These are phyloP conservation scores for Clavispora asparagi DNA, from an alignment of 805 yeast genomes.

Conservation along the genomic window DNA sequence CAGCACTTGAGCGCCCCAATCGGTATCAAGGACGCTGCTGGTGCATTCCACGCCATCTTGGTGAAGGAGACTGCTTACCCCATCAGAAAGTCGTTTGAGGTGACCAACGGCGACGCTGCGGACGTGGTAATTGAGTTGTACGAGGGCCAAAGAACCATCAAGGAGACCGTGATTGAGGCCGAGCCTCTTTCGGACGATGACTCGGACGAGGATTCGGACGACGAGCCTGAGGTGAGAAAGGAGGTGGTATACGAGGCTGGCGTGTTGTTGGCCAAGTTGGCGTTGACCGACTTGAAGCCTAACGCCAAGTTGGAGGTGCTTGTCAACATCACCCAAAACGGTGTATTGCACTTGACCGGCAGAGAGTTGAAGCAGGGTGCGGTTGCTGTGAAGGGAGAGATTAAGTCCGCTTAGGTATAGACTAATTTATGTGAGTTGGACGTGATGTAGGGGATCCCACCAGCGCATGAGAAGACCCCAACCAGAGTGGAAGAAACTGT, in stretches of 20 bases:
- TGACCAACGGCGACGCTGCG: conserved; percentile 58
- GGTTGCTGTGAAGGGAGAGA: conserved; percentile 52
- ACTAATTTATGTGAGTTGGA: neutral
- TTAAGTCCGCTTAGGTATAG: conserved; percentile 13
- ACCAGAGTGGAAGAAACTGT: no score
- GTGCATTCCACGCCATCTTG: conserved; percentile 66
- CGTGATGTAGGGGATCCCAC: neutral
- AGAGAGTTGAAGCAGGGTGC: conserved; percentile 61
- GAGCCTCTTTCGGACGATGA: conserved; percentile 50
- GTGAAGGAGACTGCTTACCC: conserved; percentile 88
- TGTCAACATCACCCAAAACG: conserved; percentile 60
- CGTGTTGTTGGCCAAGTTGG: conserved; percentile 70
- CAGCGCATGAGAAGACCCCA: no score
- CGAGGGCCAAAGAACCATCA: conserved; percentile 81
- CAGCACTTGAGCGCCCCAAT: conserved; percentile 81
- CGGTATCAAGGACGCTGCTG: conserved; percentile 74
- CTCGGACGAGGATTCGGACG: conserved; percentile 54
- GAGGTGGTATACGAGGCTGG: conserved; percentile 73
- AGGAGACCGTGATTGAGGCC: conserved; percentile 76
- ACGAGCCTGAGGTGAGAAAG: conserved; percentile 84
- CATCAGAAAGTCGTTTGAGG: conserved; percentile 66
- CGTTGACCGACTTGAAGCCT: conserved; percentile 62
- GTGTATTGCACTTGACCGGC: conserved; percentile 59
- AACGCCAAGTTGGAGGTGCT: conserved; percentile 65
- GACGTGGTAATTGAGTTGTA: conserved; percentile 61